These are phyloP conservation scores for Rhytidhysteron rufulum DNA, from an alignment of 2,329 filamentous ascomycete species.

Conservation along the genomic window DNA sequence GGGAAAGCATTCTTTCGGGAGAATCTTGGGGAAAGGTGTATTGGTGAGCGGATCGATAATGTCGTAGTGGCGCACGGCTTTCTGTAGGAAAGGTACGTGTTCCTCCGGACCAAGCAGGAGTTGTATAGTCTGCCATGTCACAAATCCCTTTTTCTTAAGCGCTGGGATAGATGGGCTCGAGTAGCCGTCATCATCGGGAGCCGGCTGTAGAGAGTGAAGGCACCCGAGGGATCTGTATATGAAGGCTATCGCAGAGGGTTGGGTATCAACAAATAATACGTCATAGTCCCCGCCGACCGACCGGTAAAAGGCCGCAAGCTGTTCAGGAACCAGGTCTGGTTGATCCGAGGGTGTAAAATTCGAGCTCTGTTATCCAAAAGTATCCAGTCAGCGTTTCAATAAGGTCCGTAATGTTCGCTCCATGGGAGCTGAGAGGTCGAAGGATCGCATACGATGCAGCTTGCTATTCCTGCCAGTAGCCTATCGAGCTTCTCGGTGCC, in stretches of 20 bases:
- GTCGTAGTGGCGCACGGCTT: constrained; percentile 72
- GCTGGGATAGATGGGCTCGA: constrained; percentile 74
- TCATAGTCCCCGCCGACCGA: constrained; percentile 46
- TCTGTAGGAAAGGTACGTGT: constrained; percentile 79
- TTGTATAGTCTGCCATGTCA: constrained; percentile 91
- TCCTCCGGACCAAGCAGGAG: constrained; percentile 82
- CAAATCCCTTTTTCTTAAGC: constrained; percentile 78
- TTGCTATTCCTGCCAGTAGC: constrained; percentile 44
- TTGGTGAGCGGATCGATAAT: constrained; percentile 68
- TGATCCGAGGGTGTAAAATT: constrained; percentile 43
- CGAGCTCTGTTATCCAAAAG: constrained; percentile 36
- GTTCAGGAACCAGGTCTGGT: constrained; percentile 45
- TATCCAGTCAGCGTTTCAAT: too few relatives aligned
- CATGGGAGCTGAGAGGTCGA: too few relatives aligned
- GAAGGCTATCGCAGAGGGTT: constrained; percentile 73
- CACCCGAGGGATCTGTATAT: constrained; percentile 92
- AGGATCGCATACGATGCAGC: constrained; percentile 40
- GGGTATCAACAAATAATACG: constrained; percentile 71
- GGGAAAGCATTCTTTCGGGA: constrained; percentile 70
- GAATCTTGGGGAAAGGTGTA: constrained; percentile 53
- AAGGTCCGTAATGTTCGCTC: too few relatives aligned
- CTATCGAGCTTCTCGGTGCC: constrained; percentile 45
- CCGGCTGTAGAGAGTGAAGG: constrained; percentile 79
- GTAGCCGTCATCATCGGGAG: constrained; percentile 61
- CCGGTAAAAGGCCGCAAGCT: constrained; percentile 49